Evolutionary conservation across 163 green algal species (phyloP), one percentile per base, ranked within the genome.

Genomic region (Botryococcus braunii): DNA sequence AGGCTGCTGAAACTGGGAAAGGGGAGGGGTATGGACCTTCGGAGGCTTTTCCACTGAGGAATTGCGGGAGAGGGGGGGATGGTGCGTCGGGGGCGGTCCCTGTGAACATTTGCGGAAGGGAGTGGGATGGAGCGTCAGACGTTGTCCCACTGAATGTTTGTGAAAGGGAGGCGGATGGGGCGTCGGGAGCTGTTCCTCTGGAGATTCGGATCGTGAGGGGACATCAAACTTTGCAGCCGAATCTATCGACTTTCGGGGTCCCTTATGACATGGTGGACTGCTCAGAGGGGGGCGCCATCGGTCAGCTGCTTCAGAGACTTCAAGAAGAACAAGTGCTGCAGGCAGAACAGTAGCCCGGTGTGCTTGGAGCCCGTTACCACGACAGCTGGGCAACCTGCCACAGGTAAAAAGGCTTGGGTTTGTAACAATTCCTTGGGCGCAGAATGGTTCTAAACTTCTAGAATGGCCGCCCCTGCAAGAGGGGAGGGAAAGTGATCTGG

Each of bases 181-280:
- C n/a, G n/a, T n/a, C n/a, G n/a, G n/a, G n/a, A n/a, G n/a, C n/a
- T n/a, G n/a, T n/a, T n/a, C n/a, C n/a, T n/a, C n/a, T n/a, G n/a
- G n/a, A 64, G n/a, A 71, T 75, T 41, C 52, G 69, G 31, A 68
- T 71, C 37, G n/a, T 75, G 21, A 66, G 36, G 7, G 56, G 70
- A 35, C 62, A 62, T 21, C 50, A 60, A n/a, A 34, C 43, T 27
- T 60, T 77, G 31, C 59, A 46, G 39, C 72, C 52, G 4, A 65
- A 74, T 48, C 59, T 59, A 13, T 40, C 69, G 17, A 66, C 71
- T 8, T 84, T 83, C 38, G 84, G 81, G 2, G 77, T 89, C 43
- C 84, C 84, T 21, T 87, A 76, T 57, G 84, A 91, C 49, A 74
- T 91, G 64, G 72, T 83, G 17, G 84, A 89, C 61, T 69, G 25